These are phyloP conservation scores for Pseudogymnoascus sp. DNA, from an alignment of 2,329 filamentous ascomycete species.

Conservation along the genomic window DNA sequence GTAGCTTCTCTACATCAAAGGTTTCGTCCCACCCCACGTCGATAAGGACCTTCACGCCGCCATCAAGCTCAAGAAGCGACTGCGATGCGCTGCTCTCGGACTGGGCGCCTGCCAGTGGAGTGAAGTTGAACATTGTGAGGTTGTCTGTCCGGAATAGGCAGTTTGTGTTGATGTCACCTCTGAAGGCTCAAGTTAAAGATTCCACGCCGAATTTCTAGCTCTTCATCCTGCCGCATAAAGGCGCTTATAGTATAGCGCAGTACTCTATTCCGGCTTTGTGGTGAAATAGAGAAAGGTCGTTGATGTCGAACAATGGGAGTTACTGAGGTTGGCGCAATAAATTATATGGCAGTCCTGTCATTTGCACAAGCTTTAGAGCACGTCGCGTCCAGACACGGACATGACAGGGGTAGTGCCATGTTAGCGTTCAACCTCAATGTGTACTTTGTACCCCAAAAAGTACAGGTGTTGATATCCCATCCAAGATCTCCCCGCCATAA, in stretches of 20 bases:
- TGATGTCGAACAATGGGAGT: neutral
- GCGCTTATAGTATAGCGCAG: neutral
- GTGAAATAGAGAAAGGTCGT: neutral
- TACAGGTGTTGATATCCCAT: conserved; percentile 8
- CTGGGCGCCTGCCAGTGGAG: conserved; percentile 82
- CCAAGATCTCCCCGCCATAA: conserved; percentile 8
- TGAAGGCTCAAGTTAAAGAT: neutral
- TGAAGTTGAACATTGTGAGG: conserved; percentile 84
- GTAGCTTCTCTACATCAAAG: conserved; percentile 75
- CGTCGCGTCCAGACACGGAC: neutral
- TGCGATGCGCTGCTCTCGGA: conserved; percentile 81
- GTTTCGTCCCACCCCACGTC: conserved; percentile 94
- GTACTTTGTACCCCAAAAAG: conserved; percentile 8
- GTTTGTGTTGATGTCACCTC: conserved; percentile 4
- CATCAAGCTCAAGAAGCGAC: conserved; percentile 93
- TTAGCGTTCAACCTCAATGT: conserved; percentile 6
- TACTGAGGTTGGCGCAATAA: conserved; percentile 6
- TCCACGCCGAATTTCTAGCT: neutral
- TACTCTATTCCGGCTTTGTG: neutral
- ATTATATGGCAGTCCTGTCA: conserved; percentile 5
- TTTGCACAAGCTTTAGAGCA: conserved; percentile 4
- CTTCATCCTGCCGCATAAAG: conserved; percentile 7
- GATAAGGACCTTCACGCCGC: conserved; percentile 88
- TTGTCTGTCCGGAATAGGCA: neutral
- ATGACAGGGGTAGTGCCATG: conserved; percentile 1